A percentile compares a stretch with the other conserved stretches of the same genome.
Evolutionary conservation across 371 early-diverging fungal genomes (phyloP).

Genomic region (Entomophthora muscae): DNA sequence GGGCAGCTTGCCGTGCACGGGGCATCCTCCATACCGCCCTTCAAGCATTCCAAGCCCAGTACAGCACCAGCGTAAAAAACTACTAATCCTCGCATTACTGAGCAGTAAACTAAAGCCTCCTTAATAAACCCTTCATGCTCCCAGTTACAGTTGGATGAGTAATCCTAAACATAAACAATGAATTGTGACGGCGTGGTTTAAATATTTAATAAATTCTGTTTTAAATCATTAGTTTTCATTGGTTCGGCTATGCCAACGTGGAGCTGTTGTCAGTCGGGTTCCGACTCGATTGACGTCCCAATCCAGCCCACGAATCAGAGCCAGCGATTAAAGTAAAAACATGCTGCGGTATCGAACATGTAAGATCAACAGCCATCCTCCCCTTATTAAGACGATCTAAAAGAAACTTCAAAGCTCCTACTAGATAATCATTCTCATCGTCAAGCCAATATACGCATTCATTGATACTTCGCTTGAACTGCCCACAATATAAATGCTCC

Average conservation of each 20-base stretch:
- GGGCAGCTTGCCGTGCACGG: constrained; percentile 1
- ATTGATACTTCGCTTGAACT: too few species aligned
- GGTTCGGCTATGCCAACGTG: background rate
- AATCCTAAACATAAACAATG: background rate
- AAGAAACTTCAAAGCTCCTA: too few species aligned
- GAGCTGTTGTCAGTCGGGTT: too few species aligned
- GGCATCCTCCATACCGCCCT: background rate
- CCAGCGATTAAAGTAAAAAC: background rate
- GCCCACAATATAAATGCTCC: too few species aligned
- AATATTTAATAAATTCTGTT: background rate
- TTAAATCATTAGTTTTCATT: background rate
- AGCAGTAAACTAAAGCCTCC: too few species aligned
- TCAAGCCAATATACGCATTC: too few species aligned
- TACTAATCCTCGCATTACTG: background rate
- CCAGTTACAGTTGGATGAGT: background rate
- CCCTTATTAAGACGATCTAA: too few species aligned
- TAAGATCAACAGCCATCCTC: too few species aligned
- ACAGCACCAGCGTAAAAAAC: background rate
- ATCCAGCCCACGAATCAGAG: too few species aligned
- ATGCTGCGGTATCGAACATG: background rate
- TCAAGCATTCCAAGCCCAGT: background rate
- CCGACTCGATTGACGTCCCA: too few species aligned
- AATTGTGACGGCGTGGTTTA: background rate
- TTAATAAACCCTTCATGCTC: too few species aligned
- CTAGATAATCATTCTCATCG: too few species aligned